Percentiles rank a stretch among this genome's conserved stretches.
phyloP scores from a whole-genome alignment of 805 yeast genomes.

The Candida argentea region DNA sequence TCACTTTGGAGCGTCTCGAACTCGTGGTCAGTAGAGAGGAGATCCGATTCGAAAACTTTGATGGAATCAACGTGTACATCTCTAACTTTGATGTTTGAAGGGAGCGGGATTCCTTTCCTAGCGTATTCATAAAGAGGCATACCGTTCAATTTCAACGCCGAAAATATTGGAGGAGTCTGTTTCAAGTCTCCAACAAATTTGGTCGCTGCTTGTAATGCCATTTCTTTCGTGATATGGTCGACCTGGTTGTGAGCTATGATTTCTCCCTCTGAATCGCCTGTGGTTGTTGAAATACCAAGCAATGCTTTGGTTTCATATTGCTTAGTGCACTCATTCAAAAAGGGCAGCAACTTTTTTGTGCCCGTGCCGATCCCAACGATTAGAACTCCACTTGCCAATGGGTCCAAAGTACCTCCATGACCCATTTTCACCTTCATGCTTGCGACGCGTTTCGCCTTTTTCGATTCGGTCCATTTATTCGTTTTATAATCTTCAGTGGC shows the following conservation, averaged over 20 bases:
- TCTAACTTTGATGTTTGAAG: slow-evolving; percentile 71
- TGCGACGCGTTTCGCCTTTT: slow-evolving; percentile 41
- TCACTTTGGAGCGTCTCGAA: slow-evolving; percentile 36
- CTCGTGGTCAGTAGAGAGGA: slow-evolving; percentile 44
- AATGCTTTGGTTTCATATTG: slow-evolving; percentile 77
- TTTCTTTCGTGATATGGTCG: slow-evolving; percentile 45
- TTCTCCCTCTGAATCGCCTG: slow-evolving; percentile 90
- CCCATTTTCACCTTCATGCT: slow-evolving; percentile 76
- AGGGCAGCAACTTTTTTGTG: slow-evolving; percentile 68
- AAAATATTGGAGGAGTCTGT: slow-evolving; percentile 92
- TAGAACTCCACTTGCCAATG: slow-evolving; percentile 87
- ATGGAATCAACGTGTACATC: slow-evolving; percentile 52
- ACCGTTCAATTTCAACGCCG: slow-evolving; percentile 92
- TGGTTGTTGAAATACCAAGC: slow-evolving; percentile 84
- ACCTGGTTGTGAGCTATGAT: slow-evolving; percentile 49
- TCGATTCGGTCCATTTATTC: slow-evolving; percentile 33
- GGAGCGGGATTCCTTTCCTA: slow-evolving; percentile 74
- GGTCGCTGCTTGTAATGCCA: slow-evolving; percentile 37
- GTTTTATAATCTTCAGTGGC: slow-evolving; percentile 30
- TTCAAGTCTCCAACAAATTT: slow-evolving; percentile 72
- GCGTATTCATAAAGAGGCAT: slow-evolving; percentile 93
- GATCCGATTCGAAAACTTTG: slow-evolving; percentile 41
- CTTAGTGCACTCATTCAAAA: slow-evolving; percentile 65
- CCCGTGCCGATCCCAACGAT: slow-evolving; percentile 91
- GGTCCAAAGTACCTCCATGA: slow-evolving; percentile 97